Conservation (phyloP, 495 filamentous ascomycete genomes). For the Penicillium mononematosum region DNA sequence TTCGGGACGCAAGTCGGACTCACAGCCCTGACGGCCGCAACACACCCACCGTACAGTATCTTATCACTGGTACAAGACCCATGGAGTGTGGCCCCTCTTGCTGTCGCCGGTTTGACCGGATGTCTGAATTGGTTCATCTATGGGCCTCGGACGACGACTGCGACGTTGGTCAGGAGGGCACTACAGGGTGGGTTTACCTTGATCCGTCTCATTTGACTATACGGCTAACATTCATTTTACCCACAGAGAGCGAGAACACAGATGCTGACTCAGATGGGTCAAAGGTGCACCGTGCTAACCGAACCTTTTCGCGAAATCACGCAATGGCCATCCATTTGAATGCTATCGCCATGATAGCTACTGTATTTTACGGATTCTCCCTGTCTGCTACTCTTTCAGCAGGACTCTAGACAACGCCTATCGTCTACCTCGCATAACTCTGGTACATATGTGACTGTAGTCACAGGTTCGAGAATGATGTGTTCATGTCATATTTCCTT, state of each 20-base stretch:
- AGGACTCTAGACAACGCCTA: neutral
- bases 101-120: slow-evolving; percentile 38
- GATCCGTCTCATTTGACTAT: neutral
- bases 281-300: slow-evolving; percentile 41
- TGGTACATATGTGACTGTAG: neutral
- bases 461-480: neutral
- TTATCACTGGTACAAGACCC: slow-evolving; percentile 33
- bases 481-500: neutral
- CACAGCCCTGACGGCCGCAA: slow-evolving; percentile 43
- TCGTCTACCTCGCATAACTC: neutral
- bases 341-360: slow-evolving; percentile 48
- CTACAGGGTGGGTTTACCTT: slow-evolving; percentile 37
- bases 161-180: slow-evolving; percentile 44
- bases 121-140: slow-evolving; percentile 48
- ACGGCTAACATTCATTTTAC: neutral
- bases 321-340: slow-evolving; percentile 59
- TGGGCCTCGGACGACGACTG: slow-evolving; percentile 46
- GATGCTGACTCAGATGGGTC: slow-evolving; percentile 13
- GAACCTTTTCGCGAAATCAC: slow-evolving; percentile 48
- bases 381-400: slow-evolving; percentile 33
- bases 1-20: slow-evolving; percentile 48
- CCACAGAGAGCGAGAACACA: slow-evolving; percentile 21
- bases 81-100: slow-evolving; percentile 39
- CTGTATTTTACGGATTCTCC: slow-evolving; percentile 50
- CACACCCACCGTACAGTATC: slow-evolving; percentile 44